Evolutionary conservation across 2,329 filamentous ascomycete species (phyloP).

Genomic region (Venturia carpophila): DNA sequence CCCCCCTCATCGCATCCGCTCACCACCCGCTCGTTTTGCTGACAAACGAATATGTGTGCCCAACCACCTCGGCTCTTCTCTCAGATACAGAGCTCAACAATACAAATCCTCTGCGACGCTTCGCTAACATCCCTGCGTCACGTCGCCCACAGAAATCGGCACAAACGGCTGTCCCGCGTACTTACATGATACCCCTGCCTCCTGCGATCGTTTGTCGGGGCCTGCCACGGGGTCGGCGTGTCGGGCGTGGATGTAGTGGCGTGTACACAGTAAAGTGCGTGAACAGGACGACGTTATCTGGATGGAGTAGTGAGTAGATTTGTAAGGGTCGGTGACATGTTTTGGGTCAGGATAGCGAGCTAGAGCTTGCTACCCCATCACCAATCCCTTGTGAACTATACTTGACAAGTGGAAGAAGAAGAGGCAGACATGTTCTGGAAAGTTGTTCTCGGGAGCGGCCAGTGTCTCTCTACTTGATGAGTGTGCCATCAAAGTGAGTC

Average conservation of each 20-base stretch:
- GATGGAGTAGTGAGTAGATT: background rate
- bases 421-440: background rate
- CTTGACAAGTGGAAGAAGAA: background rate
- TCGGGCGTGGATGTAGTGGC: background rate
- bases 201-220: background rate
- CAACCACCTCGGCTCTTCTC: conserved; percentile 3
- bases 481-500: background rate
- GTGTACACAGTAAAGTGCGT: background rate
- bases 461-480: background rate
- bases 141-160: background rate
- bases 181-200: background rate
- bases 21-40: background rate
- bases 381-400: too few species aligned
- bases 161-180: background rate
- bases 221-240: background rate
- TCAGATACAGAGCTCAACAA: background rate
- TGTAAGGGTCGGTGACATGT: background rate
- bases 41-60: background rate
- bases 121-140: background rate
- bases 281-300: background rate
- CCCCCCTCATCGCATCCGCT: background rate
- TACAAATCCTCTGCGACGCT: background rate
- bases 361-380: background rate
- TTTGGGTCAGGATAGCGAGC: background rate
- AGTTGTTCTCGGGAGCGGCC: background rate